Percentiles rank a stretch among this genome's conserved stretches.
These are phyloP conservation scores for Cucurbita ficifolia DNA, from an alignment of 306 rosid species.

Conservation along the genomic window DNA sequence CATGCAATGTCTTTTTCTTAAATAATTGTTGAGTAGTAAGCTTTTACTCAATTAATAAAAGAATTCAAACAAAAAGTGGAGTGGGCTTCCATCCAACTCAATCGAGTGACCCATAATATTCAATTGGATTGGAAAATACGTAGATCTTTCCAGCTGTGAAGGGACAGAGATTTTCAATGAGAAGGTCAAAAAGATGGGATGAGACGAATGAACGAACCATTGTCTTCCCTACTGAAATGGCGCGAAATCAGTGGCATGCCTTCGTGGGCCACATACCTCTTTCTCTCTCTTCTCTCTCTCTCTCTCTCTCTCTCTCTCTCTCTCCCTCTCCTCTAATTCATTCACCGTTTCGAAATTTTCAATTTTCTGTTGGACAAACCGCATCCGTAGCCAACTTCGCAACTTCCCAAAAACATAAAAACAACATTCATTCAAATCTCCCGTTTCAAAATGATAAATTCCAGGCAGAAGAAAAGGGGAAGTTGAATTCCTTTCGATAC, in stretches of 20 bases:
- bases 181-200: too few species aligned
- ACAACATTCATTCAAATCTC: not conserved
- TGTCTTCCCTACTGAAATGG: not conserved
- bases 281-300: not conserved
- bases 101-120: too few species aligned
- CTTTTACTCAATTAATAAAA: too few species aligned
- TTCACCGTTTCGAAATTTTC: not conserved
- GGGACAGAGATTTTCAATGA: too few species aligned
- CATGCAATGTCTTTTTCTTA: too few species aligned
- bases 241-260: constrained; percentile 1
- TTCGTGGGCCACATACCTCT: not conserved
- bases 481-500: not conserved
- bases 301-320: constrained; percentile 1
- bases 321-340: not conserved
- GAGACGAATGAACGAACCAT: not conserved
- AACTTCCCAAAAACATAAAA: not conserved
- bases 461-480: too few species aligned
- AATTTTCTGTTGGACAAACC: constrained; percentile 10
- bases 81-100: too few species aligned
- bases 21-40: too few species aligned
- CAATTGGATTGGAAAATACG: too few species aligned
- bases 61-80: too few species aligned
- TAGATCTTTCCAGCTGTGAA: too few species aligned
- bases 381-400: constrained; percentile 19
- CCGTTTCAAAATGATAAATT: not conserved